These are phyloP conservation scores for Helianthus tuberosus DNA, from an alignment of 129 eudicot genomes.

Conservation along the genomic window DNA sequence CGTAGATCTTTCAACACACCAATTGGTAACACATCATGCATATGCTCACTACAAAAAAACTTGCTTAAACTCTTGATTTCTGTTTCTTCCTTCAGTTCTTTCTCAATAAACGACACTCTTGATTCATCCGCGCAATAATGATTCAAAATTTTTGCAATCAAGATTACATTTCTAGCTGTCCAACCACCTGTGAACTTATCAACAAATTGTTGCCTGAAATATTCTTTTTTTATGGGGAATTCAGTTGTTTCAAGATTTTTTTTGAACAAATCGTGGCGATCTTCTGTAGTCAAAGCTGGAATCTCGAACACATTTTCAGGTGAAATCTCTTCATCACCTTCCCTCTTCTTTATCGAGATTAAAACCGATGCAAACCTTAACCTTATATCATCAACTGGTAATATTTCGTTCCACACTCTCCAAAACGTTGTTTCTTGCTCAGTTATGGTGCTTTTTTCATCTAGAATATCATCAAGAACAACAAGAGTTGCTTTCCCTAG, in stretches of 20 bases:
- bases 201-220: slow-evolving; percentile 4
- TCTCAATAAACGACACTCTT: slow-evolving; percentile 15
- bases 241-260: slow-evolving; percentile 17
- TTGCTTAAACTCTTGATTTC: slow-evolving; percentile 20
- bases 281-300: slow-evolving; percentile 9
- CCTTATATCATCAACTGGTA: background rate
- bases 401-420: slow-evolving; percentile 9
- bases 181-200: slow-evolving; percentile 8
- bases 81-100: slow-evolving; percentile 36
- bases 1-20: slow-evolving; percentile 41
- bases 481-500: slow-evolving; percentile 25
- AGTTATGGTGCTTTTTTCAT: background rate
- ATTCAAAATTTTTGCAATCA: slow-evolving; percentile 40
- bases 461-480: slow-evolving; percentile 38
- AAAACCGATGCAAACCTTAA: background rate
- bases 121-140: slow-evolving; percentile 22
- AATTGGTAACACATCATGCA: slow-evolving; percentile 31
- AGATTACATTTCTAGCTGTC: slow-evolving; percentile 30
- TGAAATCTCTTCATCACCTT: background rate
- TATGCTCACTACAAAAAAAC: slow-evolving; percentile 34
- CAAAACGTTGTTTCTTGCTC: slow-evolving; percentile 9
- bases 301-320: background rate
- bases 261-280: slow-evolving; percentile 22
- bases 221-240: background rate
- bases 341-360: slow-evolving; percentile 3